These are phyloP conservation scores for Cladophialophora immunda DNA, from an alignment of 2,329 filamentous ascomycete species.

Conservation along the genomic window DNA sequence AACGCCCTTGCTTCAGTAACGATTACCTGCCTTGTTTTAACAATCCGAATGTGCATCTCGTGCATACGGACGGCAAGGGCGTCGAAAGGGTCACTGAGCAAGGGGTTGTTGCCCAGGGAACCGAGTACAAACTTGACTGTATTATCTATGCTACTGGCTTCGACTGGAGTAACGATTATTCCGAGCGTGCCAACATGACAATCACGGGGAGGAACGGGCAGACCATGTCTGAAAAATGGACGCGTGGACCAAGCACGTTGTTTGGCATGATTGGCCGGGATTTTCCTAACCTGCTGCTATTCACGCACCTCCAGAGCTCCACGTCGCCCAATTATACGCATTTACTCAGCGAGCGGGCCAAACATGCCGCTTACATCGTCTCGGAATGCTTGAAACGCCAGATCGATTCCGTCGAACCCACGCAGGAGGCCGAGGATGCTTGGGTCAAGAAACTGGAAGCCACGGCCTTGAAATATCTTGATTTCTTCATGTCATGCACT, in stretches of 20 bases:
- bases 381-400: neutral
- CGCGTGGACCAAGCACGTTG: conserved; percentile 19
- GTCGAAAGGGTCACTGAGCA: conserved; percentile 55
- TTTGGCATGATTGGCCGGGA: conserved; percentile 17
- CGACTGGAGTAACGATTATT: conserved; percentile 24
- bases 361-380: conserved; percentile 13
- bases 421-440: conserved; percentile 19
- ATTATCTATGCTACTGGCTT: conserved; percentile 60
- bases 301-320: conserved; percentile 10
- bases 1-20: conserved; percentile 70
- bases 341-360: conserved; percentile 10
- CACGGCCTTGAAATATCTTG: too few relatives aligned
- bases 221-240: conserved; percentile 41
- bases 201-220: conserved; percentile 35
- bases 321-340: conserved; percentile 20
- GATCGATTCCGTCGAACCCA: conserved; percentile 19
- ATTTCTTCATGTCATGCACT: too few relatives aligned
- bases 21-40: conserved; percentile 69
- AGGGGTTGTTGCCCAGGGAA: conserved; percentile 58
- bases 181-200: conserved; percentile 31
- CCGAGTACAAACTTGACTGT: conserved; percentile 59
- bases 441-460: conserved; percentile 19
- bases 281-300: conserved; percentile 28
- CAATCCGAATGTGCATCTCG: conserved; percentile 63
- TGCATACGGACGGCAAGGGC: conserved; percentile 67